phyloP scores from a whole-genome alignment of 2,329 filamentous ascomycete genomes.

The Zasmidium cellare region DNA sequence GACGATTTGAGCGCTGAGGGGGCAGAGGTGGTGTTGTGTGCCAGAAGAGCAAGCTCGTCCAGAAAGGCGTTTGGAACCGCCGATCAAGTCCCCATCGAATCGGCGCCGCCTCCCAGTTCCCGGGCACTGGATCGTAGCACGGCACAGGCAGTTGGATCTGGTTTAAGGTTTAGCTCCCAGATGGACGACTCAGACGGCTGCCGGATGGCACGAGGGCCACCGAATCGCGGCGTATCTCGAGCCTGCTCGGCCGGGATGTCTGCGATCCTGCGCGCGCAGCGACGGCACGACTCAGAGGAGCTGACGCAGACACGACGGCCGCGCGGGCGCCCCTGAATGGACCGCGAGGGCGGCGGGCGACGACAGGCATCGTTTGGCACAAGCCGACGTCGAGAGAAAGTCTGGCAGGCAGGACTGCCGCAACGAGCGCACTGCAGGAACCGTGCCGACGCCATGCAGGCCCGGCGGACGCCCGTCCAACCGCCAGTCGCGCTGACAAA shows the following conservation, averaged over 20 bases:
- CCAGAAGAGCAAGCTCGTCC: conserved; percentile 20
- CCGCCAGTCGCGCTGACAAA: conserved; percentile 8
- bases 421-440: conserved; percentile 29
- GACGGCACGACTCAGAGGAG: background rate
- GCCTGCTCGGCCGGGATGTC: no score
- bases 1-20: conserved; percentile 28
- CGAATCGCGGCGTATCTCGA: background rate
- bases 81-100: conserved; percentile 29
- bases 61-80: conserved; percentile 22
- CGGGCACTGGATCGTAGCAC: conserved; percentile 28
- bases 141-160: conserved; percentile 21
- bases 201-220: conserved; percentile 8
- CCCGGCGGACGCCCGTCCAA: conserved; percentile 5
- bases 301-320: conserved; percentile 1
- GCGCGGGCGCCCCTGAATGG: background rate
- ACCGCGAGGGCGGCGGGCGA: conserved; percentile 2
- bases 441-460: conserved; percentile 30
- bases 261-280: no score
- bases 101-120: conserved; percentile 30
- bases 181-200: conserved; percentile 15
- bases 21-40: conserved; percentile 16
- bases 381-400: conserved; percentile 10
- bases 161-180: conserved; percentile 26
- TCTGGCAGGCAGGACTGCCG: conserved; percentile 18
- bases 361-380: conserved; percentile 14